A percentile compares a stretch with the other conserved stretches of the same genome.
These are phyloP conservation scores for Sanguinoderma infundibulare DNA, from an alignment of 1,284 basidiomycete species.

Conservation along the genomic window DNA sequence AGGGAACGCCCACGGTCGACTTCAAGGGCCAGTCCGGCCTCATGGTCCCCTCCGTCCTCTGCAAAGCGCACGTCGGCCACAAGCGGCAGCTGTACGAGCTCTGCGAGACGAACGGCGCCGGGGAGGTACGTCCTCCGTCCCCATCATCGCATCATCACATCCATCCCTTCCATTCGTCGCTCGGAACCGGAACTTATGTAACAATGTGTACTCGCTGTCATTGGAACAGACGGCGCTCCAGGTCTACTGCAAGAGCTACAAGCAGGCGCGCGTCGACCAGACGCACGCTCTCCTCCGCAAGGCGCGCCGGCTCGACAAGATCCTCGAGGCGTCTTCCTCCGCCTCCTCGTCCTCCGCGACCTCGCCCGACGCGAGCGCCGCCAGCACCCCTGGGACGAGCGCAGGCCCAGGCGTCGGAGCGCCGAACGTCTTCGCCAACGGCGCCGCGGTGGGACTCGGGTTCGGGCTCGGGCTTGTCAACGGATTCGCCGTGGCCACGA, in stretches of 20 bases:
- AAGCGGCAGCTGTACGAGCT: slow-evolving; percentile 77
- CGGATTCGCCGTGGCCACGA: background rate
- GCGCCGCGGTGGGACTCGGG: background rate
- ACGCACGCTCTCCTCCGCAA: slow-evolving; percentile 86
- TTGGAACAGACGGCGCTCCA: slow-evolving; percentile 78
- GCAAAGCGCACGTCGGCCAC: slow-evolving; percentile 78
- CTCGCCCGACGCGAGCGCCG: slow-evolving; percentile 14
- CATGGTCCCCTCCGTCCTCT: slow-evolving; percentile 83
- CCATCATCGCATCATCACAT: no score
- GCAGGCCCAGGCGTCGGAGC: background rate
- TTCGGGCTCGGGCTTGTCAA: background rate
- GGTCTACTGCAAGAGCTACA: slow-evolving; percentile 83
- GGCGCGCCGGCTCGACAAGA: slow-evolving; percentile 77
- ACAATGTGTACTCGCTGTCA: background rate
- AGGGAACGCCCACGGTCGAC: slow-evolving; percentile 67
- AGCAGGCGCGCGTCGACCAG: slow-evolving; percentile 71
- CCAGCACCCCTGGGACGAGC: background rate
- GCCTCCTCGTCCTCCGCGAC: slow-evolving; percentile 2
- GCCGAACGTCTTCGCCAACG: background rate
- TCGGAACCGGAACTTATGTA: no score
- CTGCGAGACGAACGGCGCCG: slow-evolving; percentile 83
- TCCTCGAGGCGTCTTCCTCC: slow-evolving; percentile 43
- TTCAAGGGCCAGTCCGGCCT: slow-evolving; percentile 88
- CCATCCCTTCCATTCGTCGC: no score
- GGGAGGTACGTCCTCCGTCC: slow-evolving; percentile 56